These are phyloP conservation scores for Lachnellula cervina DNA, from an alignment of 2,329 filamentous ascomycete species.

Conservation along the genomic window DNA sequence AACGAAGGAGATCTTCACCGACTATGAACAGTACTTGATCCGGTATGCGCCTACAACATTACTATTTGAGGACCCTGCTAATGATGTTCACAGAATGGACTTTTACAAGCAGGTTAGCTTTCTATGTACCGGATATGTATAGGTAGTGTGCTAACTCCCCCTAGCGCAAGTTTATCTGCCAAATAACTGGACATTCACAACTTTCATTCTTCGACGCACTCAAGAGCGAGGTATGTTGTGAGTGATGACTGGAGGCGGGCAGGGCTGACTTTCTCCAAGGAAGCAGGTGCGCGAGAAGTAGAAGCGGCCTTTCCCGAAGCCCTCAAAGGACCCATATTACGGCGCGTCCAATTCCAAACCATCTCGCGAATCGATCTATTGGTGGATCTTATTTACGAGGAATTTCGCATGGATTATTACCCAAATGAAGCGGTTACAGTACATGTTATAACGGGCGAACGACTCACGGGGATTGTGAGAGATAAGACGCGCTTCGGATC, in stretches of 20 bases:
- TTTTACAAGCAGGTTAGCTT: slow-evolving; percentile 80
- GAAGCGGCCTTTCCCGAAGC: slow-evolving; percentile 89
- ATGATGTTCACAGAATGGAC: slow-evolving; percentile 61
- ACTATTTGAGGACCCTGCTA: slow-evolving; percentile 24
- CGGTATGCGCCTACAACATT: slow-evolving; percentile 52
- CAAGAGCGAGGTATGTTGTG: slow-evolving; percentile 71
- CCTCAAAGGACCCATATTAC: slow-evolving; percentile 83
- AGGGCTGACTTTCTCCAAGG: slow-evolving; percentile 43
- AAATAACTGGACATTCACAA: slow-evolving; percentile 89
- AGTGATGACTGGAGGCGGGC: neutral
- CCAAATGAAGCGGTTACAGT: slow-evolving; percentile 81
- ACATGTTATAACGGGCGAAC: slow-evolving; percentile 62
- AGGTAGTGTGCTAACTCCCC: slow-evolving; percentile 23
- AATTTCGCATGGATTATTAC: slow-evolving; percentile 87
- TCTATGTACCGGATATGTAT: neutral
- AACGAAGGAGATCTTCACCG: slow-evolving; percentile 83
- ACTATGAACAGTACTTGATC: slow-evolving; percentile 81
- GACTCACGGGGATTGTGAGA: slow-evolving; percentile 68
- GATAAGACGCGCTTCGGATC: slow-evolving; percentile 77
- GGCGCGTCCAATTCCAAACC: slow-evolving; percentile 86
- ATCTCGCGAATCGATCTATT: slow-evolving; percentile 83
- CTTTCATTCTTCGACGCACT: slow-evolving; percentile 90
- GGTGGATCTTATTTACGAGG: slow-evolving; percentile 63
- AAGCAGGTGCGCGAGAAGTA: slow-evolving; percentile 78
- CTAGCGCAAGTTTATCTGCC: slow-evolving; percentile 79